Evolutionary conservation across 2,329 filamentous ascomycete species (phyloP), one percentile per base, ranked within the genome.

Genomic region (Pestalotiopsis sp.): DNA sequence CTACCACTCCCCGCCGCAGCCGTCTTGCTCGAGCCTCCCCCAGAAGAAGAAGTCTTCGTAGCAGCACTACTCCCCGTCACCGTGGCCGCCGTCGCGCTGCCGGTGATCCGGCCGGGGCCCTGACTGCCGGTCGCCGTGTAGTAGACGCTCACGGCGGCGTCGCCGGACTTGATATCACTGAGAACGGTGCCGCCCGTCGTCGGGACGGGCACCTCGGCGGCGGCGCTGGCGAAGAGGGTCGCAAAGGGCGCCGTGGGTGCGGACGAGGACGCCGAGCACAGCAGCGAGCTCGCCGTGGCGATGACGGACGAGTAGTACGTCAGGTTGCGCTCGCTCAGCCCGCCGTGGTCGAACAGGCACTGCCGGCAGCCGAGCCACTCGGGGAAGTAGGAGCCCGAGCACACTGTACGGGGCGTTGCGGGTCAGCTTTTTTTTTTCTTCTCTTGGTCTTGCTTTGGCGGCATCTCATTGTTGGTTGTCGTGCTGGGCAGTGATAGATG

Each of bases 341-440:
- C 76, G 60, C 82, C 82, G 73, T 84, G 82, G 14, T 80, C 73
- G 57, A 75, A 76, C 14, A 83, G 76, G 71, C 82, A 85, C 39
- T 77, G 69, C 39, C 82, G 79, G 73, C 82, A 85, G 64, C 77
- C 80, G 11, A 75, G 66, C 81, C 82, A 84, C 69, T 83, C 80
- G 36, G 70, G 49, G 74, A 85, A 85, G 77, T 79, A 84, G 68
- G 77, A 79, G 49, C 82, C 80, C 11, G 73, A 74, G 75, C 83
- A 85, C 77, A 52, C 45, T 52, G 12, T 36, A 14, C 3, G 20
- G n/a, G 4, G 45, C 23, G n/a, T n/a, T 52, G 1, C 1, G 4
- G 45, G 45, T 52, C n/a, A 23, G 45, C 5, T n/a, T 23, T 5
- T 4, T 27, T 27, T 27, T 25, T 25, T 25, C 20, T 23, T 23